A percentile compares a stretch with the other conserved stretches of the same genome.
These are phyloP conservation scores for Mrakia gelida DNA, from an alignment of 768 basidiomycete genomes.

Conservation along the genomic window DNA sequence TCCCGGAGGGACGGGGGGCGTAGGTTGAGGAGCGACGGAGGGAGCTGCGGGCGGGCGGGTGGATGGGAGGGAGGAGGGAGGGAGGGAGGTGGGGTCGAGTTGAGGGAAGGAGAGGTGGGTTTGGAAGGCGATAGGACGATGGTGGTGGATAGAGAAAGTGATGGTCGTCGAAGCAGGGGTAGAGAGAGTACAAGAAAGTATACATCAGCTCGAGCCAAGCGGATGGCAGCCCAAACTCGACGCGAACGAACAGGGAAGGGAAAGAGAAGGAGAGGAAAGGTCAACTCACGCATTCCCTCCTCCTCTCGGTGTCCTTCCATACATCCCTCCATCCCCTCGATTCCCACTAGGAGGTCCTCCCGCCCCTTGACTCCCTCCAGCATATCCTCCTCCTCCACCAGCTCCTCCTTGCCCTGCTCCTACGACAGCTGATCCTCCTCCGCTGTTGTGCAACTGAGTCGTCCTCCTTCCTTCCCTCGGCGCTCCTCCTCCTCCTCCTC, in stretches of 20 bases:
- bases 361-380: not conserved
- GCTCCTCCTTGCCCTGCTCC: not conserved
- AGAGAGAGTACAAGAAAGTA: not conserved
- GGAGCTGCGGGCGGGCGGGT: slow-evolving; percentile 31
- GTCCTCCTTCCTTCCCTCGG: slow-evolving; percentile 22
- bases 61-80: slow-evolving; percentile 5
- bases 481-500: slow-evolving; percentile 5
- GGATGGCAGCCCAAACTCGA: not conserved
- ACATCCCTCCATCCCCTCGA: slow-evolving; percentile 49
- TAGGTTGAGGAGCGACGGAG: slow-evolving; percentile 26
- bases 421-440: not conserved
- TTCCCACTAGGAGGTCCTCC: slow-evolving; percentile 6
- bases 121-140: slow-evolving; percentile 42
- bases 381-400: not conserved
- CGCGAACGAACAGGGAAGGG: slow-evolving; percentile 32
- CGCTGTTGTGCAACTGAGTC: slow-evolving; percentile 14
- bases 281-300: slow-evolving; percentile 10
- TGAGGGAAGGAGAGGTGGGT: slow-evolving; percentile 48
- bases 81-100: slow-evolving; percentile 48
- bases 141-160: slow-evolving; percentile 21
- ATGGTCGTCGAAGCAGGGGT: not conserved
- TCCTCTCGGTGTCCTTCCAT: slow-evolving; percentile 62
- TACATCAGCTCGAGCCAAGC: not conserved
- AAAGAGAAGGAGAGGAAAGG: not conserved
- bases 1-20: slow-evolving; percentile 39